phyloP scores from a whole-genome alignment of 371 early-diverging fungal species.

The Saksenaea oblongispora region DNA sequence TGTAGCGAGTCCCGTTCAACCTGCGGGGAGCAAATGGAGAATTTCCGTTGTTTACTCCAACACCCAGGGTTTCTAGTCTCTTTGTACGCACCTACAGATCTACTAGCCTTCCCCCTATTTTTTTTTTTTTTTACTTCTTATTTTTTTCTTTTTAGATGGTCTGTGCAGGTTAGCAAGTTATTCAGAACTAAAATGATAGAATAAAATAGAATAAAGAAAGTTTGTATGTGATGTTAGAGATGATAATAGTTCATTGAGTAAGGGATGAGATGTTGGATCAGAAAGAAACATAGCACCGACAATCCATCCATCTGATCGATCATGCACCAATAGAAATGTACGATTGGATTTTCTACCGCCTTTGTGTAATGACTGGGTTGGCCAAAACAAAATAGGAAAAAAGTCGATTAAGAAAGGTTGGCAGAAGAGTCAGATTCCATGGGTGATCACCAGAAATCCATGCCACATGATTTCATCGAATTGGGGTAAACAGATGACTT shows the following conservation, averaged over 20 bases:
- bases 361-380: neutral
- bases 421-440: neutral
- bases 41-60: neutral
- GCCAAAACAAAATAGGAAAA: constrained; percentile 3
- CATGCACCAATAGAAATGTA: constrained; percentile 4
- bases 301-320: constrained; percentile 2
- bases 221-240: neutral
- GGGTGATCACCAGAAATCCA: constrained; percentile 4
- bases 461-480: neutral
- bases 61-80: constrained; percentile 1
- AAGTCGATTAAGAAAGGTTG: neutral
- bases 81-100: neutral
- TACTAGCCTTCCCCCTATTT: neutral
- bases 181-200: neutral
- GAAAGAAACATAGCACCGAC: constrained; percentile 2
- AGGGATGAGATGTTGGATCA: neutral
- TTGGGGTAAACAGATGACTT: constrained; percentile 3
- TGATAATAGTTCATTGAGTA: neutral
- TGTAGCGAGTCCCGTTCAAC: no score
- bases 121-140: neutral
- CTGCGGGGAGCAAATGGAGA: no score
- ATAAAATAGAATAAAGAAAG: neutral
- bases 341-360: constrained; percentile 1
- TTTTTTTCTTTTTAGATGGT: neutral
- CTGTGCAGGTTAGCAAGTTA: neutral